Conservation (phyloP, 2,329 filamentous ascomycete genomes). For the Claviceps fusiformis region DNA sequence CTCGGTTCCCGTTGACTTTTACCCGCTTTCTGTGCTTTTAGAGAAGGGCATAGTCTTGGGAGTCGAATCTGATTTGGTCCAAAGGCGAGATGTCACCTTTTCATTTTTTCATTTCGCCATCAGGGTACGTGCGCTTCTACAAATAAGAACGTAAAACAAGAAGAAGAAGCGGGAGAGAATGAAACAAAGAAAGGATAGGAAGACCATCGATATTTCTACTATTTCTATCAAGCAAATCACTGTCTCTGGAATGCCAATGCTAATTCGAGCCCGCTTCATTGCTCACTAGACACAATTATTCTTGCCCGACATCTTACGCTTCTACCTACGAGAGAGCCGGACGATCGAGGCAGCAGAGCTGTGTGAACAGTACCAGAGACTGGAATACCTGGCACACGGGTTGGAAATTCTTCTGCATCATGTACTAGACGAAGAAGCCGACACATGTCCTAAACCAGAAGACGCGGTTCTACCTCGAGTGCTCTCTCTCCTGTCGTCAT, state of each 20-base stretch:
- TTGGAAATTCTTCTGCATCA: conserved; percentile 86
- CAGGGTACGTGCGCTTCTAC: conserved; percentile 44
- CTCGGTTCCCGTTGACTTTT: conserved; percentile 81
- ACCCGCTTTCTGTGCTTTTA: conserved; percentile 77
- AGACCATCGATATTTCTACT: neutral
- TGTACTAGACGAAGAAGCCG: conserved; percentile 88
- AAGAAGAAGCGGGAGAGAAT: neutral
- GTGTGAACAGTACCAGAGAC: conserved; percentile 69
- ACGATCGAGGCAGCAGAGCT: conserved; percentile 69
- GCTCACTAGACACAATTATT: conserved; percentile 69
- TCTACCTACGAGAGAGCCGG: conserved; percentile 62
- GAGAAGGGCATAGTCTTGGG: conserved; percentile 83
- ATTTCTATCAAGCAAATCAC: neutral
- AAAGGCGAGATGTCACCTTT: conserved; percentile 82
- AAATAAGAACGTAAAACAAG: neutral
- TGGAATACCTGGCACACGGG: conserved; percentile 87
- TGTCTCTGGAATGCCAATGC: neutral
- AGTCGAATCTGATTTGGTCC: conserved; percentile 84
- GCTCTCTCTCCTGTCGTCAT: conserved; percentile 52
- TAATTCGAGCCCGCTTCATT: neutral
- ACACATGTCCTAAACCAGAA: conserved; percentile 49
- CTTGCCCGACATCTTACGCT: conserved; percentile 72
- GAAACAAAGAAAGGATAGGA: neutral
- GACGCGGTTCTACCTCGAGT: conserved; percentile 52
- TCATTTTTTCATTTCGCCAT: conserved; percentile 81